phyloP scores from a whole-genome alignment of 495 filamentous ascomycete genomes.

The Cudoniella acicularis region DNA sequence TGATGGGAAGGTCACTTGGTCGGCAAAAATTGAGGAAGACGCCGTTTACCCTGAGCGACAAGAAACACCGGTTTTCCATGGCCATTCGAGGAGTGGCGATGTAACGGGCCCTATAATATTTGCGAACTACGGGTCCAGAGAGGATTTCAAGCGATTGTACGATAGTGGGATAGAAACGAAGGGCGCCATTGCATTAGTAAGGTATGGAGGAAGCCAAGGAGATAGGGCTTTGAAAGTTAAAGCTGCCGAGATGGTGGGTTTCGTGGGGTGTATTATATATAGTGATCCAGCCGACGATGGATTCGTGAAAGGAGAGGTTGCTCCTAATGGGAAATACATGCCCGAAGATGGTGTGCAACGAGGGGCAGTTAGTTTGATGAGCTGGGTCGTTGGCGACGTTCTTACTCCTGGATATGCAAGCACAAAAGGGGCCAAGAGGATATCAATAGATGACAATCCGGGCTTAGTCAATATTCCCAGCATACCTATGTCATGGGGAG shows the following conservation, averaged over 20 bases:
- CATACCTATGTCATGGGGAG: conserved; percentile 81
- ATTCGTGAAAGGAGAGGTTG: conserved; percentile 62
- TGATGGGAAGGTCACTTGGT: conserved; percentile 68
- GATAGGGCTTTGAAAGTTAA: conserved; percentile 81
- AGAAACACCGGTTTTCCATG: conserved; percentile 78
- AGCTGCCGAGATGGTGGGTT: conserved; percentile 80
- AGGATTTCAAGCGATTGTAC: conserved; percentile 72
- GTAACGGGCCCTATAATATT: conserved; percentile 92
- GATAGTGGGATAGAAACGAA: conserved; percentile 67
- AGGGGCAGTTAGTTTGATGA: conserved; percentile 78
- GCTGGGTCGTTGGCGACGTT: conserved; percentile 81
- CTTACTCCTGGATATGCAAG: conserved; percentile 85
- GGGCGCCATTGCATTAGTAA: conserved; percentile 80
- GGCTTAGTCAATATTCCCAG: conserved; percentile 82
- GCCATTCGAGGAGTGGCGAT: conserved; percentile 81
- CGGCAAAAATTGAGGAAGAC: conserved; percentile 81
- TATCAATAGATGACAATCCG: conserved; percentile 64
- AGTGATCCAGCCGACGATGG: conserved; percentile 83
- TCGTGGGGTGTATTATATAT: conserved; percentile 85
- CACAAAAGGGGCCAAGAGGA: conserved; percentile 59
- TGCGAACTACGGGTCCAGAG: conserved; percentile 82
- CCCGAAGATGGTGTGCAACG: conserved; percentile 77
- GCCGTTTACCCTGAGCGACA: conserved; percentile 49
- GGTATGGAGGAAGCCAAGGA: conserved; percentile 69
- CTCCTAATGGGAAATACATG: conserved; percentile 72